Conservation (phyloP, 352 stramenopile species). For the Globisporangium sylvaticum region DNA sequence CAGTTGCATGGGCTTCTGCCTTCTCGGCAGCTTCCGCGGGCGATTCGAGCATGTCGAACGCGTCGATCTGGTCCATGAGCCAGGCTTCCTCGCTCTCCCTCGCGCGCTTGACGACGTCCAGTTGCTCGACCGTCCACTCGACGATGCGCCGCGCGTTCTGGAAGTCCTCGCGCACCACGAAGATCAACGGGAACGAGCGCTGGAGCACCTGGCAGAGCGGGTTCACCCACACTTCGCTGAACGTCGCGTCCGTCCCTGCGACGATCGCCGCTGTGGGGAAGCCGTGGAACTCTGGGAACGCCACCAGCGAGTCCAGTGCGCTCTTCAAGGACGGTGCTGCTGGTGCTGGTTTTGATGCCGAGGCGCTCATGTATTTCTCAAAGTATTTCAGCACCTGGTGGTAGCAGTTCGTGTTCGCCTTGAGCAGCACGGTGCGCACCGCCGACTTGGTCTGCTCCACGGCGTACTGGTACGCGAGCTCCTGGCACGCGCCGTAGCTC, state of each 20-base stretch:
- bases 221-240: constrained; percentile 71
- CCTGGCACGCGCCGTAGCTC: constrained; percentile 44
- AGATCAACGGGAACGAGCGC: constrained; percentile 62
- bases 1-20: neutral
- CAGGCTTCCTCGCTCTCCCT: constrained; percentile 49
- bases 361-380: constrained; percentile 35
- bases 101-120: constrained; percentile 35
- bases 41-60: constrained; percentile 30
- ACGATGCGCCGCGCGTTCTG: constrained; percentile 48
- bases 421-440: constrained; percentile 56
- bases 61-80: constrained; percentile 46
- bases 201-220: constrained; percentile 64
- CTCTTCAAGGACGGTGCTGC: constrained; percentile 5
- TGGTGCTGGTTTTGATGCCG: neutral
- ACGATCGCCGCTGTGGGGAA: constrained; percentile 65
- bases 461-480: constrained; percentile 64
- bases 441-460: constrained; percentile 46
- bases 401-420: constrained; percentile 70
- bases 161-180: constrained; percentile 53
- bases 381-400: constrained; percentile 59
- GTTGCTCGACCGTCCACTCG: constrained; percentile 57
- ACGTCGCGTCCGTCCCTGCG: constrained; percentile 63
- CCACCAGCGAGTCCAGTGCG: constrained; percentile 17
- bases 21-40: neutral
- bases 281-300: constrained; percentile 41